Percentiles rank a stretch among this genome's conserved stretches.
Conservation (phyloP, 441 rosid species). For the Bocquillonia castaneifolia region DNA sequence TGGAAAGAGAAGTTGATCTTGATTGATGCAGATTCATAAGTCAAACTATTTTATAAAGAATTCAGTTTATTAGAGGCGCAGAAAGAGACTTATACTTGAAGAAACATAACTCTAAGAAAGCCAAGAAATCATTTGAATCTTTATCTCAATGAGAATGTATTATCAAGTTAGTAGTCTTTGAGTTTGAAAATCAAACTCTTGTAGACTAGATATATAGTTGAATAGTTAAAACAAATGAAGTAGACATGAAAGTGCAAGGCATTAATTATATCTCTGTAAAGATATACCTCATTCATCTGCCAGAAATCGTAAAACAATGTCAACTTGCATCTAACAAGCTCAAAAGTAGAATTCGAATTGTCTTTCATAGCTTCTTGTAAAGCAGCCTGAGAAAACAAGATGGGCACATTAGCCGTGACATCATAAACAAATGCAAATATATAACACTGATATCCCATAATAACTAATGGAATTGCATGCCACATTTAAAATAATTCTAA, state of each 20-base stretch:
- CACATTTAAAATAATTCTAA: conserved; percentile 3
- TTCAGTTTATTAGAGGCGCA: not conserved
- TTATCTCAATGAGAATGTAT: not conserved
- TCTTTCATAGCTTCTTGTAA: conserved; percentile 41
- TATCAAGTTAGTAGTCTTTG: not conserved
- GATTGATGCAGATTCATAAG: too few species aligned
- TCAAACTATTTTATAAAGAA: not conserved
- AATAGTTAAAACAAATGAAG: conserved; percentile 2
- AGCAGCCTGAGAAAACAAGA: conserved; percentile 44
- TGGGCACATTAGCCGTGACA: conserved; percentile 15
- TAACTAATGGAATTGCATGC: not conserved
- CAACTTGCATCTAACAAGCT: conserved; percentile 76
- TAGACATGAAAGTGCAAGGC: not conserved
- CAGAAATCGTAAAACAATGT: conserved; percentile 81
- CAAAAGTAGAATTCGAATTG: conserved; percentile 34
- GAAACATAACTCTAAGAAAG: not conserved
- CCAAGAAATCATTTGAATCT: not conserved
- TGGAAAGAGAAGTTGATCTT: not conserved
- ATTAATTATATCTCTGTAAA: not conserved
- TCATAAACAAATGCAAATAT: not conserved
- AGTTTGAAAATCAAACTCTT: conserved; percentile 1
- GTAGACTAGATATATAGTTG: not conserved
- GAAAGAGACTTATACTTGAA: not conserved
- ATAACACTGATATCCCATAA: not conserved
- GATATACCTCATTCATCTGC: conserved; percentile 84